Conservation (phyloP, 1,139 yeast species). For the Meyerozyma carpophila region DNA sequence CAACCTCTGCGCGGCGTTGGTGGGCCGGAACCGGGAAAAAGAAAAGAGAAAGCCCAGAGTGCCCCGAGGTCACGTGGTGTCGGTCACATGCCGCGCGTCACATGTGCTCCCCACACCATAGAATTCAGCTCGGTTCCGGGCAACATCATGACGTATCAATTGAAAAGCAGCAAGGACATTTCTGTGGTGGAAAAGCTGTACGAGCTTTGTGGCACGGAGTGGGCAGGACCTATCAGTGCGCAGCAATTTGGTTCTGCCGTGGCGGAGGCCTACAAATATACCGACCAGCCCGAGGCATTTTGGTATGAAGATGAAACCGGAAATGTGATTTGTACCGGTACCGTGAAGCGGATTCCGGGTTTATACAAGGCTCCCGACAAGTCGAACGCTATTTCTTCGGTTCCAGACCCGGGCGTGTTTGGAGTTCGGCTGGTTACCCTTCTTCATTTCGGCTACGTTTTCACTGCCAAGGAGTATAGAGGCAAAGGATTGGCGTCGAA, state of each 20-base stretch:
- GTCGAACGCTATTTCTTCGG: conserved; percentile 21
- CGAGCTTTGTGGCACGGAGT: conserved; percentile 23
- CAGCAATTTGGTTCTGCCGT: conserved; percentile 22
- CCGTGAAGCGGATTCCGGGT: conserved; percentile 23
- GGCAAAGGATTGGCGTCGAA: conserved; percentile 26
- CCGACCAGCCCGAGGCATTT: conserved; percentile 16
- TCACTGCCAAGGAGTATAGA: conserved; percentile 22
- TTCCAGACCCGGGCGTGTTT: conserved; percentile 29
- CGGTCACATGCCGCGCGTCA: neutral
- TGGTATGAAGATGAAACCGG: conserved; percentile 22
- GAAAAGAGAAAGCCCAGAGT: neutral
- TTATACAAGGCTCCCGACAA: conserved; percentile 28
- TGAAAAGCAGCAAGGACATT: neutral
- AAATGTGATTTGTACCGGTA: conserved; percentile 22
- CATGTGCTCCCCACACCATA: neutral
- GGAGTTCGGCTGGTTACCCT: conserved; percentile 29
- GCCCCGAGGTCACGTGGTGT: neutral
- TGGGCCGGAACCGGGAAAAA: no score
- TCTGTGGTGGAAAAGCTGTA: conserved; percentile 19
- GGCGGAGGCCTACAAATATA: conserved; percentile 12
- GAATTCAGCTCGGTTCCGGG: neutral
- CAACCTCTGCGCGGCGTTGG: neutral
- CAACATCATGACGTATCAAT: neutral
- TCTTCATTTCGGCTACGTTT: conserved; percentile 25
- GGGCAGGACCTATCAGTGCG: conserved; percentile 22